Evolutionary conservation across 257 asterid genomes (phyloP).

Genomic region (Paraleonurus japonicus): DNA sequence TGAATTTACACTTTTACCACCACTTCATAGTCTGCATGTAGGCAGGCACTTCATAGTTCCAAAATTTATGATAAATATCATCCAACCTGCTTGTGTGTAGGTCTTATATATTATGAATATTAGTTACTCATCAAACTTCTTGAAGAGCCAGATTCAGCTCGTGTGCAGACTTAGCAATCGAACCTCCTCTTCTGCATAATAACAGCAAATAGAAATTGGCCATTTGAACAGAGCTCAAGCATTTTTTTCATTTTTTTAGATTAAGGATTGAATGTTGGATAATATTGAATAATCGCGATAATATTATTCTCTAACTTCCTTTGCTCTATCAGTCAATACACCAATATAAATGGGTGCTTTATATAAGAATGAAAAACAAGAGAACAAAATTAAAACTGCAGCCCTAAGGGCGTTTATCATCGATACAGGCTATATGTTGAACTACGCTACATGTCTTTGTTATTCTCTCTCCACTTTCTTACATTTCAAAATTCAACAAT

Average conservation of each 20-base stretch:
- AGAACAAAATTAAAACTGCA: neutral
- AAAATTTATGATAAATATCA: slow-evolving; percentile 18
- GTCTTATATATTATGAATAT: slow-evolving; percentile 21
- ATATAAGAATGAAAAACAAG: neutral
- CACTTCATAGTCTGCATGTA: slow-evolving; percentile 9
- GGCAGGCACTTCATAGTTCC: slow-evolving; percentile 21
- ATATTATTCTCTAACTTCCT: neutral
- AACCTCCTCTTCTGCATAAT: slow-evolving; percentile 81
- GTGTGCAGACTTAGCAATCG: slow-evolving; percentile 81
- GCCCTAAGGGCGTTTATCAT: neutral
- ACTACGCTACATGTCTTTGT: neutral
- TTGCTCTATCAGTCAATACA: neutral
- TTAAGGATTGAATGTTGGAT: neutral
- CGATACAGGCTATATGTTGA: neutral
- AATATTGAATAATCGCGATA: neutral
- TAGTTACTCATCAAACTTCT: slow-evolving; percentile 63
- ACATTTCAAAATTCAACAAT: neutral
- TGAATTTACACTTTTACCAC: slow-evolving; percentile 32
- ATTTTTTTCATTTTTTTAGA: neutral
- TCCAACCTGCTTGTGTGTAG: slow-evolving; percentile 16
- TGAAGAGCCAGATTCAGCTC: slow-evolving; percentile 85
- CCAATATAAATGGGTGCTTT: neutral
- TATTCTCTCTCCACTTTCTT: neutral
- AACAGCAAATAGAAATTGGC: slow-evolving; percentile 18
- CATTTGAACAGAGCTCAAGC: slow-evolving; percentile 10